These are phyloP conservation scores for Botrytis sinoallii DNA, from an alignment of 2,329 filamentous ascomycete genomes.

Conservation along the genomic window DNA sequence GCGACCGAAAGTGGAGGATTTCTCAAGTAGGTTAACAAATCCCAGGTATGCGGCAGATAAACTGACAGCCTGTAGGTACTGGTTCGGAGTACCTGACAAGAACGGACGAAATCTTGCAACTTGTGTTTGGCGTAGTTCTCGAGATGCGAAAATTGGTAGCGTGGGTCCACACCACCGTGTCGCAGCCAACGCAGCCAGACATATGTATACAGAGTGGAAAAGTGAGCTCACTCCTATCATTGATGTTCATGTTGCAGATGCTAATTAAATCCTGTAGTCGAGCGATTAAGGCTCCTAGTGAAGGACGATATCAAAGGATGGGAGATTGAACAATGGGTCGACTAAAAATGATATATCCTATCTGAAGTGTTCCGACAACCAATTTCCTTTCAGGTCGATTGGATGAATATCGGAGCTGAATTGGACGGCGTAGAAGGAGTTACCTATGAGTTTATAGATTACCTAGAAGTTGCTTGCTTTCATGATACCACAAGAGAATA, in stretches of 20 bases:
- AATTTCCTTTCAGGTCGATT: neutral
- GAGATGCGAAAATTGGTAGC: constrained; percentile 59
- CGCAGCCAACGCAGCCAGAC: constrained; percentile 63
- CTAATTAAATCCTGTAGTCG: constrained; percentile 41
- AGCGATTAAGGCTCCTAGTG: constrained; percentile 67
- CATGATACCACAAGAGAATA: constrained; percentile 18
- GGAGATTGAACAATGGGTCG: constrained; percentile 59
- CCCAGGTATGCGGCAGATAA: neutral
- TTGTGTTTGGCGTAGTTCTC: constrained; percentile 61
- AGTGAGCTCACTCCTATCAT: constrained; percentile 35
- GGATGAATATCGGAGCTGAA: neutral
- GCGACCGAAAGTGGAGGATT: constrained; percentile 77
- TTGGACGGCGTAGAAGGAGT: constrained; percentile 1
- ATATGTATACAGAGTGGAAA: constrained; percentile 62
- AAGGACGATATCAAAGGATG: constrained; percentile 62
- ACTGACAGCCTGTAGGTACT: constrained; percentile 57
- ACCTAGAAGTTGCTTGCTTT: constrained; percentile 9
- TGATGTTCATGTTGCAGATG: neutral
- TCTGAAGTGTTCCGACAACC: neutral
- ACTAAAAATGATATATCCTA: constrained; percentile 26
- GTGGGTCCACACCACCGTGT: constrained; percentile 58
- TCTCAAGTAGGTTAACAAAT: constrained; percentile 57
- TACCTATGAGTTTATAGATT: constrained; percentile 10
- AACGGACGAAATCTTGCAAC: constrained; percentile 78
- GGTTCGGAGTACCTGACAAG: constrained; percentile 74